phyloP scores from a whole-genome alignment of 768 basidiomycete genomes.

The Calocybe cyanea region DNA sequence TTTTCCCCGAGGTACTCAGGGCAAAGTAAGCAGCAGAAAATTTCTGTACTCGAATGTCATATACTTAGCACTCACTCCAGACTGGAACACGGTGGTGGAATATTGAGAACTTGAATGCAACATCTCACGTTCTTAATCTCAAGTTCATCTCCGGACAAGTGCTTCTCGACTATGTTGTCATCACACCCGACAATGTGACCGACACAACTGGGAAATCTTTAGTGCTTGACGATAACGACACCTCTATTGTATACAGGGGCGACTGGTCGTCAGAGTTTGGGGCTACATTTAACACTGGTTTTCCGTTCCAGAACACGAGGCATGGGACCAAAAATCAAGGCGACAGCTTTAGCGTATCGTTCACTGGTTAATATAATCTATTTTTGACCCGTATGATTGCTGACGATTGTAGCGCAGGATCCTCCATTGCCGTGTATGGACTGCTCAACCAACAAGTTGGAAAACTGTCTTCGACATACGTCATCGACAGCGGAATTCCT shows the following conservation, averaged over 20 bases:
- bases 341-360: conserved; percentile 3
- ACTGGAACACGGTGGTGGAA: neutral
- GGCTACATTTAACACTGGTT: neutral
- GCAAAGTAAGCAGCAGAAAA: neutral
- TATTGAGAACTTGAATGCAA: neutral
- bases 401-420: neutral
- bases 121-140: neutral
- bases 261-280: conserved; percentile 3
- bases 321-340: conserved; percentile 1
- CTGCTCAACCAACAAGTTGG: conserved; percentile 3
- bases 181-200: neutral
- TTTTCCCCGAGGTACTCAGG: neutral
- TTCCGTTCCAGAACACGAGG: conserved; percentile 3
- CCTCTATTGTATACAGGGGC: conserved; percentile 3
- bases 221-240: conserved; percentile 7
- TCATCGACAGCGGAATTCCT: neutral
- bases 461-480: conserved; percentile 4
- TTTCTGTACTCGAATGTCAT: neutral
- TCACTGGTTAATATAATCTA: neutral
- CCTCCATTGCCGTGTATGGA: conserved; percentile 7
- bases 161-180: conserved; percentile 5
- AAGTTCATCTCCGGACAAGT: neutral
- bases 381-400: too few species aligned
- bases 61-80: neutral
- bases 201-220: neutral